Percentiles rank a stretch among this genome's conserved stretches.
phyloP scores from a whole-genome alignment of 257 asterid species.

The Primulina eburnea region DNA sequence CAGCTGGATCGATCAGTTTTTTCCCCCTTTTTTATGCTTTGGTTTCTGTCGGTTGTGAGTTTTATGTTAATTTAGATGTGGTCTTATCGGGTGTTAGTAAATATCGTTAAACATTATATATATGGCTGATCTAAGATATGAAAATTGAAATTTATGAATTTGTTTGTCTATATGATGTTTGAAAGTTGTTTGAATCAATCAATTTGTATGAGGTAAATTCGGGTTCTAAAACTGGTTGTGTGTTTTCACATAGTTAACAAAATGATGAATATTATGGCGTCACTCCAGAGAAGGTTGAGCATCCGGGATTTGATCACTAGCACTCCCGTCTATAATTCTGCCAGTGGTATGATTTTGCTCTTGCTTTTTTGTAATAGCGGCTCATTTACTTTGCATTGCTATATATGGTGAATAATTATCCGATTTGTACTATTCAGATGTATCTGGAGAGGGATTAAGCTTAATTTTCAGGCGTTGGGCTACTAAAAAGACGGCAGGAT shows the following conservation, averaged over 20 bases:
- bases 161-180: not conserved
- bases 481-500: conserved; percentile 83
- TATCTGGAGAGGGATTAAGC: conserved; percentile 74
- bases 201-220: not conserved
- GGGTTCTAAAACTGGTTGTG: conserved; percentile 16
- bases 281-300: conserved; percentile 50
- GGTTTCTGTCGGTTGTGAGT: not conserved
- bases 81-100: not conserved
- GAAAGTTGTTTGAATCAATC: not conserved
- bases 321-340: conserved; percentile 50
- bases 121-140: not conserved
- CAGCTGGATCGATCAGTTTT: not conserved
- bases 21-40: not conserved
- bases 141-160: not conserved
- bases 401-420: not conserved
- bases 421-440: conserved; percentile 36
- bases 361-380: not conserved
- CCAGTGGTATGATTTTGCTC: conserved; percentile 41
- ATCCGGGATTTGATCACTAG: conserved; percentile 54
- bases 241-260: conserved; percentile 17
- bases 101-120: no score
- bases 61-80: not conserved
- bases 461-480: conserved; percentile 89
- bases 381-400: not conserved
- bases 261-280: conserved; percentile 41